phyloP scores from a whole-genome alignment of 2,329 filamentous ascomycete genomes.

The Ophiobolus disseminans region DNA sequence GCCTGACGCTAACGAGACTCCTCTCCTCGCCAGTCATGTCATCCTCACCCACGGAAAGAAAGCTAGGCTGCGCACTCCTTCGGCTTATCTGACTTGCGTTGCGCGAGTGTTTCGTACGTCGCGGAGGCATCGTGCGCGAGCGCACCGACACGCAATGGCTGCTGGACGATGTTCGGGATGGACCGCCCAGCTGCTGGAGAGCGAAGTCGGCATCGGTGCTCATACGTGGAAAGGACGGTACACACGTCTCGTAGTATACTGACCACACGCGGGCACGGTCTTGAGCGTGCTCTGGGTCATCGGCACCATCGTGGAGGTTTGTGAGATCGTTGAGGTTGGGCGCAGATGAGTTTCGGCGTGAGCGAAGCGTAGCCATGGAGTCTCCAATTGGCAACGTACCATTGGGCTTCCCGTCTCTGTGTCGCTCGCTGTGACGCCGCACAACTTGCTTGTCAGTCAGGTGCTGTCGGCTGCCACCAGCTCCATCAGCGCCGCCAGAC shows the following conservation, averaged over 20 bases:
- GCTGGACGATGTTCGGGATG: constrained; percentile 27
- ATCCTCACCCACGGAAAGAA: constrained; percentile 19
- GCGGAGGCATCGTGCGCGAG: constrained; percentile 21
- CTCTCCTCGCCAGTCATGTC: constrained; percentile 24
- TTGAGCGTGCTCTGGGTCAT: constrained; percentile 9
- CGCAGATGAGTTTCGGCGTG: constrained; percentile 30
- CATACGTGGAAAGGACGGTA: constrained; percentile 35
- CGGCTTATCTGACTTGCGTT: constrained; percentile 32
- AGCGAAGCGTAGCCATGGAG: constrained; percentile 35
- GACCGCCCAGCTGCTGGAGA: constrained; percentile 22
- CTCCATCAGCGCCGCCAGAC: constrained; percentile 15
- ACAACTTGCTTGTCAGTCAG: neutral
- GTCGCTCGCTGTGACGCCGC: constrained; percentile 4
- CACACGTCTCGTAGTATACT: constrained; percentile 45
- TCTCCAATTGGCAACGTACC: constrained; percentile 22
- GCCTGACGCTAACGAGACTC: constrained; percentile 45
- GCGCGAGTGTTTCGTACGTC: constrained; percentile 23
- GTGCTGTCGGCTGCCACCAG: neutral
- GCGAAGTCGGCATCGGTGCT: constrained; percentile 25
- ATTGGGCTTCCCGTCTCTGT: constrained; percentile 12
- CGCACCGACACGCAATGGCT: constrained; percentile 19
- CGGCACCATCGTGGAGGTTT: constrained; percentile 17
- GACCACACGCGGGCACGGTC: constrained; percentile 44
- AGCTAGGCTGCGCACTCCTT: constrained; percentile 23
- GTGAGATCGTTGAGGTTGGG: constrained; percentile 21